Evolutionary conservation across 176 grass and related monocot species (phyloP), one percentile per base, ranked within the genome.

Genomic region (Triticum turgidum): DNA sequence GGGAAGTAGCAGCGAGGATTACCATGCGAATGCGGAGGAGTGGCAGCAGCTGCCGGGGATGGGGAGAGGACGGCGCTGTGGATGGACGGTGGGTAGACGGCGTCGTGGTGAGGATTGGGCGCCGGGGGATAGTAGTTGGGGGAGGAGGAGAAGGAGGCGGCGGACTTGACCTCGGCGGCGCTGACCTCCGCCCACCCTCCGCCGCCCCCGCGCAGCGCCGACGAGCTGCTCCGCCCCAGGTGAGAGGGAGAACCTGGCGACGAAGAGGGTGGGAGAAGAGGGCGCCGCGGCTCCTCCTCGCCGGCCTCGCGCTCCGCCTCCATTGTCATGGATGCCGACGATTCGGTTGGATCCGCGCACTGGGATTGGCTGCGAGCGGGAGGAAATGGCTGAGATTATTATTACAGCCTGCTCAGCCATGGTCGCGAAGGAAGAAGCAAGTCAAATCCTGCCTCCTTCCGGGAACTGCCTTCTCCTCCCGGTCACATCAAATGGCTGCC

Each of bases 111-210:
- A 76, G 73, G 14, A 33, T 12, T 54, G 54, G 76, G 44, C 21
- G 20, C 67, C 66, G 9, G 67, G 7, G 45, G 25, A 21, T 80
- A 80, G 47, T 42, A 65, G 61, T n/a, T 33, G 32, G 78, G 2
- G 42, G 91, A 89, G 77, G 25, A 25, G 25, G 89, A 94, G 82
- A 98, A 89, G 61, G 83, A 61, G 72, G 91, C 83, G 17, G 91
- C 96, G 25, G 90, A 86, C 89, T 77, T 83, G 24, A 95, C 87
- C 69, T 95, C 96, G 37, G 90, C 91, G 2, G 89, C 86, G 88
- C 90, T 90, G n/a, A 98, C 79, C 71, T 82, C 83, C 27, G 89
- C 76, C 76, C 81, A 47, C 3, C 69, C 77, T 11, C 75, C 78
- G 11, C 56, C 82, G 24, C 45, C 65, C 0, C 76, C 84, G 18